Evolutionary conservation across 257 asterid genomes (phyloP).

Genomic region (Scutellaria galericulata): DNA sequence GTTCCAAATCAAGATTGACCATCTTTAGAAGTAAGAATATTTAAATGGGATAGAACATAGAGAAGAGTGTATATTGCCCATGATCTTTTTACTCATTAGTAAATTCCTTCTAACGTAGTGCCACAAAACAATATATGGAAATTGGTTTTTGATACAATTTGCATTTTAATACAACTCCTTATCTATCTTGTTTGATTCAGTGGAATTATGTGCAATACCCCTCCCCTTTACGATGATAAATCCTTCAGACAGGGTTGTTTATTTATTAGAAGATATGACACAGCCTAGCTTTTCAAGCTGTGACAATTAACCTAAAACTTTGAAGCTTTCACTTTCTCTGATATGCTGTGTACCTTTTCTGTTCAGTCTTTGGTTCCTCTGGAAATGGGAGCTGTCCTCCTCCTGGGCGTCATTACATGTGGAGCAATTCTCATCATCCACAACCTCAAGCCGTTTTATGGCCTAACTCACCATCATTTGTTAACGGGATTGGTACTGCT

Average conservation of each 20-base stretch:
- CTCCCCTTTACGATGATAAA: not conserved
- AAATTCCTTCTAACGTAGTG: constrained; percentile 8
- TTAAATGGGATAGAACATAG: not conserved
- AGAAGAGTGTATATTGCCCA: constrained; percentile 7
- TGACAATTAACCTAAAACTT: not conserved
- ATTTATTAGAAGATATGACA: not conserved
- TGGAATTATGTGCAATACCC: constrained; percentile 3
- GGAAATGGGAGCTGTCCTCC: constrained; percentile 89
- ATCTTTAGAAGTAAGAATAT: not conserved
- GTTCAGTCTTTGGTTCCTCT: constrained; percentile 71
- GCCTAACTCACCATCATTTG: constrained; percentile 85
- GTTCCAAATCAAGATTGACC: not conserved
- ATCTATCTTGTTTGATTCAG: constrained; percentile 7
- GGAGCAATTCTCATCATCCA: constrained; percentile 76
- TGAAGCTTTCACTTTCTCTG: constrained; percentile 16
- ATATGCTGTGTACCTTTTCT: constrained; percentile 31
- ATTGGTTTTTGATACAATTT: constrained; percentile 1
- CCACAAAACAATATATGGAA: constrained; percentile 19
- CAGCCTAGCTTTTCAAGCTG: not conserved
- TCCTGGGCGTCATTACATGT: constrained; percentile 82
- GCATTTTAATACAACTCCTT: constrained; percentile 7
- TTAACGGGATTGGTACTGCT: constrained; percentile 65
- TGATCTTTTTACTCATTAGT: not conserved
- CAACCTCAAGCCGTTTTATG: constrained; percentile 75
- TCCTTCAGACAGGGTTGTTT: not conserved